Conservation (phyloP, 73 alveolate genomes). For the Uronychia binucleata region DNA sequence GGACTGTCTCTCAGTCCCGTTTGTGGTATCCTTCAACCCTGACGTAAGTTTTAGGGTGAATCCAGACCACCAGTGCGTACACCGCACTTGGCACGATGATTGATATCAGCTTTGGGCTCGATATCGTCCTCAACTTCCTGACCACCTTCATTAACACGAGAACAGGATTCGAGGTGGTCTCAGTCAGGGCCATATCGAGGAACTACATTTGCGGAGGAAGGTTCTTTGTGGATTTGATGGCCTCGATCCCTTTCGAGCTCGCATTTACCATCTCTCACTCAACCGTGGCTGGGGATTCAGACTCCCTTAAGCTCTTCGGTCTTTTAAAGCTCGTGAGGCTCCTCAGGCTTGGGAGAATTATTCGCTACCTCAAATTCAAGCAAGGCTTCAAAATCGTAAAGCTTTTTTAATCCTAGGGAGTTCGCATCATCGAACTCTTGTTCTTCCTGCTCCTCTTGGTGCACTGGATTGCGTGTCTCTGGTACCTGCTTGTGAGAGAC, state of each 20-base stretch:
- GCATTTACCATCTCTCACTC: constrained; percentile 7
- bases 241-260: constrained; percentile 58
- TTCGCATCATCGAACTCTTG: constrained; percentile 34
- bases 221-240: constrained; percentile 45
- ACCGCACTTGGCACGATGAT: constrained; percentile 2
- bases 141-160: constrained; percentile 40
- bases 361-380: constrained; percentile 34
- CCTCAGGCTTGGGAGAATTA: constrained; percentile 65
- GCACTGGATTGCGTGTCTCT: constrained; percentile 69
- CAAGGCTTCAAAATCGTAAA: constrained; percentile 32
- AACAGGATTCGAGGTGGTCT: constrained; percentile 29
- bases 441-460: constrained; percentile 44
- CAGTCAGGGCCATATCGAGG: constrained; percentile 32
- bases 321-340: constrained; percentile 59
- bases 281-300: not conserved
- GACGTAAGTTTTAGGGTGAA: constrained; percentile 24
- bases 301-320: constrained; percentile 31
- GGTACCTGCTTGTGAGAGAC: constrained; percentile 46
- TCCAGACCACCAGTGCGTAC: too few relatives aligned
- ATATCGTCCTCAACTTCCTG: constrained; percentile 41
- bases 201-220: constrained; percentile 54
- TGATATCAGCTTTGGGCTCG: constrained; percentile 22
- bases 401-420: not conserved
- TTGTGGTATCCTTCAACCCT: constrained; percentile 63
- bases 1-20: constrained; percentile 63